Base-by-base conservation (phyloP, 2,329 filamentous ascomycete genomes). In the Ilyonectria sp. region DNA sequence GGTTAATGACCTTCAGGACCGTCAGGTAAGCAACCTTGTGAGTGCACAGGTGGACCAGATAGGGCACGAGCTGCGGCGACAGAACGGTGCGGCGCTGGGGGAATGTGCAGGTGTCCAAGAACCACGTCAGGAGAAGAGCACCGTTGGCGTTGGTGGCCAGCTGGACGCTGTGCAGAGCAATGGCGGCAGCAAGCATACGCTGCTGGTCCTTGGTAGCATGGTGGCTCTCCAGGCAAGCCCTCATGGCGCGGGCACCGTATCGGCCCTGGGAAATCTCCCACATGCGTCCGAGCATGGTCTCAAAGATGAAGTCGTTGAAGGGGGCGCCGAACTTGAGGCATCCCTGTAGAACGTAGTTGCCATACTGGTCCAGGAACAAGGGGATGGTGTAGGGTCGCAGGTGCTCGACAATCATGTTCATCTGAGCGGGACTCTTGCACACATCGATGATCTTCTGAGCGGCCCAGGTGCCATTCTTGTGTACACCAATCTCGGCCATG, bases 381-480 rank as follows among this genome's bases (percentile, higher is more conserved):
- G 94, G 94, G 53, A 98, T 90, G 0, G 93, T 94, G 82, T 97
- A 98, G 1, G 94, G 91, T 4, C 92, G 92, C 33, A 98, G 86
- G 72, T 94, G 89, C 70, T 97, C 91, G 31, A 96, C 92, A 77
- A 99, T 95, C 83, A 94, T 85, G 53, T 86, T 84, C 91, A 96
- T 95, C 82, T 98, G 95, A 46, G 86, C 84, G 6, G 92, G 90
- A 1, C 93, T 94, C 82, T 96, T 94, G 80, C 94, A 95, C 7
- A 97, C 94, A 76, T 98, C 95, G 74, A 99, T 98, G 77, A 99
- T 98, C 87, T 98, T 99, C 83, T 99, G 96, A 1, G 96, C 96
- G 61, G 96, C 96, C 96, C 96, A 99, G 1, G 96, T 99, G 69
- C 96, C 96, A 77, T 99, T 99, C 89, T 99, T 99, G 87, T 99